A percentile compares a stretch with the other conserved stretches of the same genome.
Conservation (phyloP, 2,329 filamentous ascomycete genomes). For the Tolypocladium tropicale region DNA sequence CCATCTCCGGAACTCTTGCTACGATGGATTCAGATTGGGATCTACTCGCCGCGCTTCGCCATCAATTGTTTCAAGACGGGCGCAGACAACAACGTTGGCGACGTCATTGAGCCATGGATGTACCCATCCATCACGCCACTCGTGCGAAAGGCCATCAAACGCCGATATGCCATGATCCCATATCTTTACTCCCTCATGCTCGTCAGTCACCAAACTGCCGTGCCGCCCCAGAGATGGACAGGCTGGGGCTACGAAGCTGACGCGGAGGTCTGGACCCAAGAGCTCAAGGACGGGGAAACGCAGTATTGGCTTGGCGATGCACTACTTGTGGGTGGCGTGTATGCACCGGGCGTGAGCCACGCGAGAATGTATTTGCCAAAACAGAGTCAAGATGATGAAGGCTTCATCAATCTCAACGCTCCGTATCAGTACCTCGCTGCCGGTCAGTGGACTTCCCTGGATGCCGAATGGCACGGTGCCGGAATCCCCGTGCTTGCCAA, state of each 20-base stretch:
- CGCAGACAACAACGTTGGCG: conserved; percentile 46
- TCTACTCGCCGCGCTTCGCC: conserved; percentile 59
- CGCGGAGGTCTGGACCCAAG: conserved; percentile 51
- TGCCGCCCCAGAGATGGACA: conserved; percentile 59
- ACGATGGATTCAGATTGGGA: conserved; percentile 63
- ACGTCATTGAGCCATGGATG: conserved; percentile 73
- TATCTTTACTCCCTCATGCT: conserved; percentile 60
- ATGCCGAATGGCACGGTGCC: conserved; percentile 30
- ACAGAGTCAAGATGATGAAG: conserved; percentile 30
- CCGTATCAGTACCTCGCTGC: conserved; percentile 46
- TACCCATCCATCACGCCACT: conserved; percentile 55
- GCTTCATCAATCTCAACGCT: conserved; percentile 52
- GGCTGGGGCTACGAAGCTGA: conserved; percentile 64
- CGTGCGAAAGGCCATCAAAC: conserved; percentile 55
- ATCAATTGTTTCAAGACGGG: conserved; percentile 73
- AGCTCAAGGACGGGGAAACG: conserved; percentile 50
- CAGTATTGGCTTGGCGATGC: conserved; percentile 66
- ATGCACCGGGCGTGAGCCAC: conserved; percentile 41
- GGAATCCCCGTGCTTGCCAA: conserved; percentile 28
- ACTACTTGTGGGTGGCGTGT: conserved; percentile 57
- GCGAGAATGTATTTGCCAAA: conserved; percentile 53
- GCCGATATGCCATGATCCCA: conserved; percentile 61
- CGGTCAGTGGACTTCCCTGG: conserved; percentile 28
- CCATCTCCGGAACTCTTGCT: conserved; percentile 60
- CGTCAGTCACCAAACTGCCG: conserved; percentile 48